Evolutionary conservation across 805 yeast species (phyloP).

Genomic region (Clavispora fructus): DNA sequence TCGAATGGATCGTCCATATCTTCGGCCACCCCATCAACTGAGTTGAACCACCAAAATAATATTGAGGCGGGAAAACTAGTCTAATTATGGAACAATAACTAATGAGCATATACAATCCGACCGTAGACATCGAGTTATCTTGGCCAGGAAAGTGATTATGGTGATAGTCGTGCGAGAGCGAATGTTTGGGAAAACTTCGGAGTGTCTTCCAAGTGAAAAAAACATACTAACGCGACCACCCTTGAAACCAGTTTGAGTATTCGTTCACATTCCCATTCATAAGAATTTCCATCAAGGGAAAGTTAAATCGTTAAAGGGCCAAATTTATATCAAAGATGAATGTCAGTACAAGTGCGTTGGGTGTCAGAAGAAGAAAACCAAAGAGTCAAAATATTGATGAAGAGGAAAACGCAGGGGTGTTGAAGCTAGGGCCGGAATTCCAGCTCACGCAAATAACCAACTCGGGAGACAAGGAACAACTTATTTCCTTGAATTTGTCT

Average conservation of each 20-base stretch:
- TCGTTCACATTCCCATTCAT: not conserved
- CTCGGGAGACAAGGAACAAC: slow-evolving; percentile 68
- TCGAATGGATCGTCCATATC: not conserved
- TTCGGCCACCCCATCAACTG: not conserved
- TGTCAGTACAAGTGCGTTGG: slow-evolving; percentile 82
- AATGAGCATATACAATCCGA: not conserved
- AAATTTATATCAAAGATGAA: slow-evolving; percentile 43
- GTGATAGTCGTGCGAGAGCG: not conserved
- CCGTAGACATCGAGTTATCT: not conserved
- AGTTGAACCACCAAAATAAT: not conserved
- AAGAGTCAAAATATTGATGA: slow-evolving; percentile 61
- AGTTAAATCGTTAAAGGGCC: not conserved
- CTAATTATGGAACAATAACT: not conserved
- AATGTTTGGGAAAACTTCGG: not conserved
- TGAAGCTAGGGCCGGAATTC: slow-evolving; percentile 91
- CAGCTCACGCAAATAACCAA: slow-evolving; percentile 75
- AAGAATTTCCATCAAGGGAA: not conserved
- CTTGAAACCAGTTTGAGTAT: not conserved
- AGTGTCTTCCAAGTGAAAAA: not conserved
- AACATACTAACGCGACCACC: not conserved
- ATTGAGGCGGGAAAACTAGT: not conserved
- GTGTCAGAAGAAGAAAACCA: slow-evolving; percentile 69
- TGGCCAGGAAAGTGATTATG: not conserved
- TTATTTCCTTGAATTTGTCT: slow-evolving; percentile 80
- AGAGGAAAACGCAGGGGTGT: slow-evolving; percentile 86